A percentile compares a stretch with the other conserved stretches of the same genome.
Evolutionary conservation across 768 basidiomycete genomes (phyloP).

Genomic region (Auricularia auricula-judae): DNA sequence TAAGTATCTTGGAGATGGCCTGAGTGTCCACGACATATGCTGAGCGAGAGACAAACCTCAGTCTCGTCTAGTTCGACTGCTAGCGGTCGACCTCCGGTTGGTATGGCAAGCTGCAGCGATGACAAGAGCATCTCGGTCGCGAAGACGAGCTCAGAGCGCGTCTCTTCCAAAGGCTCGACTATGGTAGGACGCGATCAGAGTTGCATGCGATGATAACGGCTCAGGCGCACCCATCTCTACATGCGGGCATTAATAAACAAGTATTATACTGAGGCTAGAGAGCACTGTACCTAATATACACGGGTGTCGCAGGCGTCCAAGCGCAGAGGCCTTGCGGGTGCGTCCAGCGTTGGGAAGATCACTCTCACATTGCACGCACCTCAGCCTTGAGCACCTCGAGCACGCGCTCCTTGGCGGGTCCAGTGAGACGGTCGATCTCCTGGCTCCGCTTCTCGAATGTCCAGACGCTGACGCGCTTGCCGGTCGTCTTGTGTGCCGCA

Average conservation of each 20-base stretch:
- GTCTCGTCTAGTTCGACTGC: slow-evolving; percentile 89
- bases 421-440: slow-evolving; percentile 62
- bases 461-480: slow-evolving; percentile 90
- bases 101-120: slow-evolving; percentile 68
- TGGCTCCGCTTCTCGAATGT: slow-evolving; percentile 70
- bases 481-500: slow-evolving; percentile 80
- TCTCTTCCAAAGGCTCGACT: slow-evolving; percentile 93
- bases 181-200: slow-evolving; percentile 51
- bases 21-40: neutral
- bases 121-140: slow-evolving; percentile 87
- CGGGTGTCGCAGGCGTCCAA: slow-evolving; percentile 82
- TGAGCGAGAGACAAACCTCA: slow-evolving; percentile 46
- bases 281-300: slow-evolving; percentile 64
- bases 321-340: slow-evolving; percentile 55
- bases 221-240: slow-evolving; percentile 7
- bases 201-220: neutral
- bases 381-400: slow-evolving; percentile 85
- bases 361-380: slow-evolving; percentile 33
- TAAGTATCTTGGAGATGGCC: slow-evolving; percentile 60
- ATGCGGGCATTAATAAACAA: slow-evolving; percentile 3
- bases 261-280: slow-evolving; percentile 1
- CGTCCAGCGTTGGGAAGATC: neutral
- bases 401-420: slow-evolving; percentile 56
- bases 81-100: slow-evolving; percentile 41
- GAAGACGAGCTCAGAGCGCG: slow-evolving; percentile 77